phyloP scores from a whole-genome alignment of 2,329 filamentous ascomycete genomes.

The Purpureocillium lavendulum region DNA sequence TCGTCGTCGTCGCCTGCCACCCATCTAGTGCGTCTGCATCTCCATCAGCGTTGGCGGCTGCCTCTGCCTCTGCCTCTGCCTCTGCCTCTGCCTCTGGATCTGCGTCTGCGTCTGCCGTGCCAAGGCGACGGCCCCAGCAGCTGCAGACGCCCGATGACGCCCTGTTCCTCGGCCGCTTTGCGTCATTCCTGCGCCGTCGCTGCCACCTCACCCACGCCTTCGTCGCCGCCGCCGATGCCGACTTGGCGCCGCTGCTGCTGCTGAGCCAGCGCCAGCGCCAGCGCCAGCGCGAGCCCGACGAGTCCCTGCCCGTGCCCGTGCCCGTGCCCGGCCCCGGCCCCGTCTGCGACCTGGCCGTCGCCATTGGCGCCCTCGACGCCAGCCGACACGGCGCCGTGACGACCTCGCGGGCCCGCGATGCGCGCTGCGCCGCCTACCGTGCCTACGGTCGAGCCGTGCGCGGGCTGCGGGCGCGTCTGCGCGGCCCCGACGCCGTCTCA shows the following conservation, averaged over 20 bases:
- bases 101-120: too few relatives aligned
- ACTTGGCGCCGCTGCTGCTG: constrained; percentile 12
- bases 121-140: too few relatives aligned
- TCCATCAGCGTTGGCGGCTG: too few relatives aligned
- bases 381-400: constrained; percentile 8
- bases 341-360: constrained; percentile 8
- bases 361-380: constrained; percentile 17
- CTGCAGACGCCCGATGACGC: background rate
- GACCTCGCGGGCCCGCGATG: background rate
- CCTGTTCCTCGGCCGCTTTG: constrained; percentile 10
- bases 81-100: too few relatives aligned
- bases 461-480: constrained; percentile 7
- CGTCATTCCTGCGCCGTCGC: constrained; percentile 4
- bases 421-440: constrained; percentile 6
- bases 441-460: constrained; percentile 12
- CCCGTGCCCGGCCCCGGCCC: too few relatives aligned
- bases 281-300: too few relatives aligned
- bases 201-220: constrained; percentile 14
- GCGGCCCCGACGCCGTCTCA: background rate
- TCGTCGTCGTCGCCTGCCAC: background rate
- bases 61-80: too few relatives aligned
- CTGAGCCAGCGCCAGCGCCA: too few relatives aligned
- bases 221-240: background rate
- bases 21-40: too few relatives aligned
- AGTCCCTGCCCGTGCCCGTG: constrained; percentile 8